These are phyloP conservation scores for Melaleuca quinquenervia DNA, from an alignment of 345 rosid species.

Conservation along the genomic window DNA sequence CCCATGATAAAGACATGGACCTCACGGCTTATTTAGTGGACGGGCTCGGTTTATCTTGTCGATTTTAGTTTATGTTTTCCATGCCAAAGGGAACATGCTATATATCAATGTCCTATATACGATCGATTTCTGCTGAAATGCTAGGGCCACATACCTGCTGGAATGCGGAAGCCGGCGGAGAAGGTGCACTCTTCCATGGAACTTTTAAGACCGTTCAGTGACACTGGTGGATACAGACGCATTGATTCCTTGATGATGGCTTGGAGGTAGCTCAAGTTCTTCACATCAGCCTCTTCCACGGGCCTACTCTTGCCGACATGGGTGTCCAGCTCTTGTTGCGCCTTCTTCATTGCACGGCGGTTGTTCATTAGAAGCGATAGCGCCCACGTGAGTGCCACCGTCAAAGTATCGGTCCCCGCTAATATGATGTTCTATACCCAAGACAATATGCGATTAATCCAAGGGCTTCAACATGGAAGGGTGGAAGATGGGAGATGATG, in stretches of 20 bases:
- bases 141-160: neutral
- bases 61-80: too few relatives aligned
- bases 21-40: neutral
- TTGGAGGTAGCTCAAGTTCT: slow-evolving; percentile 8
- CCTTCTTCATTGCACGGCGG: slow-evolving; percentile 5
- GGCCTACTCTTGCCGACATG: slow-evolving; percentile 10
- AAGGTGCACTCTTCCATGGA: slow-evolving; percentile 14
- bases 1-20: neutral
- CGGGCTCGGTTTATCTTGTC: too few relatives aligned
- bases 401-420: slow-evolving; percentile 16
- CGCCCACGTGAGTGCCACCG: slow-evolving; percentile 15
- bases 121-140: neutral
- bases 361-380: slow-evolving; percentile 19
- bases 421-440: slow-evolving; percentile 2
- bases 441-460: neutral
- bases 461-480: too few relatives aligned
- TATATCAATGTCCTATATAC: neutral
- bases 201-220: neutral
- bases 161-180: slow-evolving; percentile 6
- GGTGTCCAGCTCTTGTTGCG: slow-evolving; percentile 15
- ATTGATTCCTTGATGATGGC: slow-evolving; percentile 17
- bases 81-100: neutral
- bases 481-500: neutral
- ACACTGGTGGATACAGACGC: slow-evolving; percentile 9
- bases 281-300: slow-evolving; percentile 15